Evolutionary conservation across 441 rosid genomes (phyloP), one percentile per base, ranked within the genome.

Genomic region (Aleurites moluccanus): DNA sequence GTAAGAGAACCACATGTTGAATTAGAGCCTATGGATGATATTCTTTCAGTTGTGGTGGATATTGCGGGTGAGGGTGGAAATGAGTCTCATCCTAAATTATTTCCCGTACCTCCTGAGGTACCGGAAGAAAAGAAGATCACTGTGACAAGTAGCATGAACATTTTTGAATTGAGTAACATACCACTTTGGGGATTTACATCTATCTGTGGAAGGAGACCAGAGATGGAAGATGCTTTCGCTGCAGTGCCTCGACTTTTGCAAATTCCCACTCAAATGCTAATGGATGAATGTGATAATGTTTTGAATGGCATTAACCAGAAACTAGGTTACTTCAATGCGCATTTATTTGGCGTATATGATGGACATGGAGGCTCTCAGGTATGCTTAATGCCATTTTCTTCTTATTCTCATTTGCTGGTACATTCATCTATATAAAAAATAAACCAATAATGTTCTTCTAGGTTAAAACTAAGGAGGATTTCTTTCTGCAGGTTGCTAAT

Each of bases 341-440:
- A 93, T 78, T 90, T 91, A 75, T 89, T 85, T 27, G 98, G 97
- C 56, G 91, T 91, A 57, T 93, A 93, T 75, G 97, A 93, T 83
- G 97, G 96, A 67, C 98, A 91, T 71, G 96, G 98, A 61, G 97
- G 98, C 57, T 78, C 83, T 55, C 97, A 91, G 96, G 94, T 90
- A 77, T 28, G 61, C 61, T 83, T 70, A 67, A 61, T 79, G 42
- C 25, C 61, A n/a, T 53, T 64, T n/a, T 69, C 64, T 60, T 59
- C 42, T n/a, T 40, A 35, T 50, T 66, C 23, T 69, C 25, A 52
- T 40, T 21, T 30, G 25, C 15, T 42, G 73, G 14, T 35, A 18
- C 33, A 10, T 67, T 23, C 53, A 47, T 52, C 4, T 25, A 28
- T 47, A 21, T 23, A 70, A 2, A 15, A 18, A 20, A 28, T 72